phyloP scores from a whole-genome alignment of 495 filamentous ascomycete species.

The Neurospora africana region DNA sequence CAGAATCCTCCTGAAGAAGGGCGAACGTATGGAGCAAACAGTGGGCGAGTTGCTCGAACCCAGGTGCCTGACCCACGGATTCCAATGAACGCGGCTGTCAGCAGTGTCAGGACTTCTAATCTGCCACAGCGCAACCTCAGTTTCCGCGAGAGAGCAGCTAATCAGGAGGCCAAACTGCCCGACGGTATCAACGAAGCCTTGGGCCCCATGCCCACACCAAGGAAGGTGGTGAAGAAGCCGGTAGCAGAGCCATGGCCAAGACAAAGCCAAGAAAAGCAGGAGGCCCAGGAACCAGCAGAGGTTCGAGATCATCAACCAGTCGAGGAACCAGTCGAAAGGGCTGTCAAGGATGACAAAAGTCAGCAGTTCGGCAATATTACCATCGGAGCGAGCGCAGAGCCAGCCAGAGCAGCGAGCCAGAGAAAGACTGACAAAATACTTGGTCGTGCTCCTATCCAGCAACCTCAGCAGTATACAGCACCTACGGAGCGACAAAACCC shows the following conservation, averaged over 20 bases:
- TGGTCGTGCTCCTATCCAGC: conserved; percentile 10
- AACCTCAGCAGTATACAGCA: conserved; percentile 1
- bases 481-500: background rate
- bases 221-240: background rate
- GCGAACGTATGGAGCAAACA: conserved; percentile 14
- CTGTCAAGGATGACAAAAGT: background rate
- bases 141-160: conserved; percentile 38
- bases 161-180: conserved; percentile 23
- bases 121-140: conserved; percentile 38
- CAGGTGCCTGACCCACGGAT: conserved; percentile 21
- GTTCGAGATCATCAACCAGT: background rate
- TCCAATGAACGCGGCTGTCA: conserved; percentile 9
- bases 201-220: background rate
- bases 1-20: conserved; percentile 28
- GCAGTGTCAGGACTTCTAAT: conserved; percentile 17
- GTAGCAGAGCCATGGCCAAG: background rate
- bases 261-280: background rate
- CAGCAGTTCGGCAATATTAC: background rate
- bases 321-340: background rate
- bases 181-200: conserved; percentile 15
- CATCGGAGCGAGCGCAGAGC: background rate
- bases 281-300: background rate
- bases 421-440: conserved; percentile 21
- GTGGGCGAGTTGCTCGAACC: conserved; percentile 17
- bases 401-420: conserved; percentile 9